Evolutionary conservation across 169 alveolate genomes (phyloP), one percentile per base, ranked within the genome.

Genomic region (Cryptosporidium sp.): DNA sequence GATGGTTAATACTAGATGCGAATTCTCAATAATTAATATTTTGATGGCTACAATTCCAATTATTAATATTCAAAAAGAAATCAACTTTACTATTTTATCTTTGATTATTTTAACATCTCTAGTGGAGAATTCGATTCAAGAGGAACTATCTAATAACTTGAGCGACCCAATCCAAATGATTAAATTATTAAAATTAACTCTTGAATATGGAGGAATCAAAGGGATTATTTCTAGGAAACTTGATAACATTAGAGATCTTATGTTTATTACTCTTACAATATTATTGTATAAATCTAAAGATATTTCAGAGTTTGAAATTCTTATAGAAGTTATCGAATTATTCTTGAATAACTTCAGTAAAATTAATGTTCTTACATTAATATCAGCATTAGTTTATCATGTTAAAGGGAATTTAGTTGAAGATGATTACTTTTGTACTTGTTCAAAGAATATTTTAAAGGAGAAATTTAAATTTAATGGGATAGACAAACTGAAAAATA

Each of bases 321-420:
- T 80, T 26, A 10, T 67, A 45, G 75, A 80, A 16, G 62, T 80
- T n/a, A 42, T 65, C 35, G 23, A 37, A 16, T 8, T 14, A n/a
- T 42, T 80, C 29, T 18, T 31, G 44, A 48, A 29, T 0, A 70
- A 62, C 12, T 37, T 65, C 23, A 60, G 37, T 9, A 12, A 23
- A 3, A 45, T 62, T 14, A 65, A 80, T 44, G 42, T 35, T 42
- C 8, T 80, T 9, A 42, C 80, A 5, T 62, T 80, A 42, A 42
- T 62, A 29, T 23, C 89, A 14, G 69, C 80, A 21, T 29, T 80
- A 60, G 26, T 80, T 44, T 80, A 80, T 65, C 89, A 80, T 48
- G 26, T 65, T 26, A 80, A 80, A 60, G 89, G 69, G 16, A 45
- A 65, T 8, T 44, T 80, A 62, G 51, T 65, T 23, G 26, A 60